Evolutionary conservation across 345 rosid genomes (phyloP), one percentile per base, ranked within the genome.

Genomic region (Gossypium ekmanianum): DNA sequence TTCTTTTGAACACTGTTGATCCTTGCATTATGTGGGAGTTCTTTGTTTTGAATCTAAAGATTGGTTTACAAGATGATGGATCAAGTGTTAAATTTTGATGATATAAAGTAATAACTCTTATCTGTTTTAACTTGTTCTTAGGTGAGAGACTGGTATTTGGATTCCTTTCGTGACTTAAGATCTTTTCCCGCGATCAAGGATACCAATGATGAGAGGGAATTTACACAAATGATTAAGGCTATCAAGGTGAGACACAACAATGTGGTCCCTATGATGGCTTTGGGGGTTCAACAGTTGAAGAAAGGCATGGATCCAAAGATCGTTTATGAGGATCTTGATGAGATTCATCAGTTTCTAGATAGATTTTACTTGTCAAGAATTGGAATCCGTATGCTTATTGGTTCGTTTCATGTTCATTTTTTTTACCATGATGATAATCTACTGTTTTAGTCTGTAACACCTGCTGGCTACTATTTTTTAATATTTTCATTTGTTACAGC

Each of bases 121-220:
- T 12, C 52, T 41, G 34, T 39, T n/a, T 61, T 47, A 8, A 62
- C 72, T 50, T 81, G 54, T 78, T 63, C 68, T 29, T 75, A 96
- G 99, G 98, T 96, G 70, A 87, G 99, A 62, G 98, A 96, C 77
- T 96, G 99, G 99, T 96, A 96, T 83, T 71, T 96, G 89, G 98
- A 96, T 74, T 96, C 99, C 18, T 96, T 91, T 78, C 92, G 98
- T 27, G 98, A 96, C 56, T 48, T 96, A 82, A 90, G 98, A 78
- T 86, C 88, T 12, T 91, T 93, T 80, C 92, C 97, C 2, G 98
- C 88, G 47, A 88, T 96, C 76, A 96, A 92, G 82, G 89, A 89
- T 73, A 20, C 79, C 0, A 58, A 22, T 75, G 97, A 90, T 20
- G 97, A 90, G 90, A 84, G 77, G 77, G 97, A 90, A 1, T 96